phyloP scores from a whole-genome alignment of 768 basidiomycete genomes.

The Termitomyces sp. region DNA sequence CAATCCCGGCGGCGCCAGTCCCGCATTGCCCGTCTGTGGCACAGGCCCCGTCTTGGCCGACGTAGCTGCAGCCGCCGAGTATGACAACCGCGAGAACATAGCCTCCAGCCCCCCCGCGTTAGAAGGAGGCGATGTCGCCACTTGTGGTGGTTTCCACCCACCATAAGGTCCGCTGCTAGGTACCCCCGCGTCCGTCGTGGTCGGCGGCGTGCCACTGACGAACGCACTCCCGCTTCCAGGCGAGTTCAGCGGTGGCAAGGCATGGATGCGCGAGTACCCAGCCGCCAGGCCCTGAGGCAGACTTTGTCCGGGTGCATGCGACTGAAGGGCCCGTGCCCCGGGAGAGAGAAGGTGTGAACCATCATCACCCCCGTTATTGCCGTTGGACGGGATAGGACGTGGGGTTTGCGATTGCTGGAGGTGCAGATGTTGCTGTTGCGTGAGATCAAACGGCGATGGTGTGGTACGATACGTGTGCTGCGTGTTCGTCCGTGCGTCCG shows the following conservation, averaged over 20 bases:
- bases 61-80: slow-evolving; percentile 40
- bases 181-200: slow-evolving; percentile 2
- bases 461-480: slow-evolving; percentile 39
- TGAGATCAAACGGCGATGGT: slow-evolving; percentile 43
- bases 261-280: slow-evolving; percentile 87
- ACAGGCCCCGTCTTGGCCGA: slow-evolving; percentile 17
- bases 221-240: slow-evolving; percentile 24
- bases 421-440: slow-evolving; percentile 31
- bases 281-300: slow-evolving; percentile 91
- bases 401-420: slow-evolving; percentile 27
- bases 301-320: slow-evolving; percentile 88
- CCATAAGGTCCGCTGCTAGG: slow-evolving; percentile 28
- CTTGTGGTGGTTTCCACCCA: slow-evolving; percentile 21
- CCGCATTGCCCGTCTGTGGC: slow-evolving; percentile 21
- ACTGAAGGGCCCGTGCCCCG: slow-evolving; percentile 73
- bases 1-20: slow-evolving; percentile 32
- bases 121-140: slow-evolving; percentile 17
- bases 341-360: slow-evolving; percentile 51
- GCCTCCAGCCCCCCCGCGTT: slow-evolving; percentile 35
- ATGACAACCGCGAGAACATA: slow-evolving; percentile 55
- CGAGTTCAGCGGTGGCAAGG: slow-evolving; percentile 47
- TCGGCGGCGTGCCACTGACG: slow-evolving; percentile 16
- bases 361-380: slow-evolving; percentile 13
- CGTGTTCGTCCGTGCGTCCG: slow-evolving; percentile 34
- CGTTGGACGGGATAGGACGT: slow-evolving; percentile 27